Base-by-base conservation (phyloP, 805 yeast species). In the Candida coquimbonensis region DNA sequence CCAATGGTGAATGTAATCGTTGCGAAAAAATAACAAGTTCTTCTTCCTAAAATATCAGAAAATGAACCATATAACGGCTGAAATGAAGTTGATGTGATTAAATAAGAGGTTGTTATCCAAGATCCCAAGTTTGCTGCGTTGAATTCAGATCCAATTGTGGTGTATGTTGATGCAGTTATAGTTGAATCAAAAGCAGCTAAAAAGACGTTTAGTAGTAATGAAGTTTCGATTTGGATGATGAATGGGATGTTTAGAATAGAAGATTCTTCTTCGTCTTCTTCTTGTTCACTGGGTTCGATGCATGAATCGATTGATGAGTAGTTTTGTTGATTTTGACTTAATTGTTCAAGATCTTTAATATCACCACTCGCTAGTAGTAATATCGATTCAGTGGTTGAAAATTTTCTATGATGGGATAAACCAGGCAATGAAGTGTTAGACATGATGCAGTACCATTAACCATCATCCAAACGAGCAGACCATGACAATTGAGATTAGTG, bases 141-240 rank as follows among this genome's bases (percentile, higher is more conserved):
- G 40, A 66, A 66, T 43, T 67, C 66, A 38, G 69, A 66, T 3
- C 77, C 77, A 31, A 74, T 72, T 32, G 69, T 61, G 17, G 76
- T 66, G 47, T 72, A 73, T 2, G 73, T 72, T 6, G 76, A 69
- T 4, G 77, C 76, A 11, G 75, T 71, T 36, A 74, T 67, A 5
- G 77, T 73, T 3, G 72, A 66, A 50, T 74, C 78, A 51, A 74
- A 70, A 3, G 75, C 75, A 11, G 73, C 62, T 13, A 74, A 61
- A 43, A 74, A 71, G 2, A 70, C 74, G 43, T 70, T 71, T 6
- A 60, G 47, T 36, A 65, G 47, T 3, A 66, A 50, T 1, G 71
- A 60, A 3, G 57, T 48, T 45, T 68, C 71, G 17, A 68, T 66
- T 49, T 57, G 54, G n/a, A 61, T 24, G 33, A 67, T 53, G 44